Percentiles rank a stretch among this genome's conserved stretches.
These are phyloP conservation scores for Xerocomellus amylosporus DNA, from an alignment of 768 basidiomycete species.

Conservation along the genomic window DNA sequence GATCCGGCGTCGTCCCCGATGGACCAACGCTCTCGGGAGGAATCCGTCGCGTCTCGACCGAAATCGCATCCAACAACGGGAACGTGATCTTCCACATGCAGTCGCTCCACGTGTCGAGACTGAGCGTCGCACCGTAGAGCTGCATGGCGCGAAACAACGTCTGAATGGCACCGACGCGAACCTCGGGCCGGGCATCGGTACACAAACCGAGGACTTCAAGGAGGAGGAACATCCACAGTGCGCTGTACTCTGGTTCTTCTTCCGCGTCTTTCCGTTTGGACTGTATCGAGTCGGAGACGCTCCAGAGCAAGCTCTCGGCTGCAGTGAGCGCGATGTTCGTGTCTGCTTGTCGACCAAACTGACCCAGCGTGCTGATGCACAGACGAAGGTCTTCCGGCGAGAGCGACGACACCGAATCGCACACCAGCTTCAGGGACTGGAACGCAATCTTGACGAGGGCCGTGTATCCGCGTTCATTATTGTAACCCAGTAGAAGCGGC, in stretches of 20 bases:
- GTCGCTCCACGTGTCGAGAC: conserved; percentile 80
- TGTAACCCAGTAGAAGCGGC: conserved; percentile 51
- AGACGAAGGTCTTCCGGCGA: conserved; percentile 78
- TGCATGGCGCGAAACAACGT: conserved; percentile 93
- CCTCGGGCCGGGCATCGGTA: conserved; percentile 79
- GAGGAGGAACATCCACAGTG: conserved; percentile 92
- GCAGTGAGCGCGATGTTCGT: conserved; percentile 96
- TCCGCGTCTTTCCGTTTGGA: conserved; percentile 66
- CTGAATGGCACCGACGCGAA: conserved; percentile 91
- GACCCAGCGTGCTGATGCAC: conserved; percentile 87
- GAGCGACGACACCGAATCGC: conserved; percentile 84
- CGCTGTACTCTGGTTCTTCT: conserved; percentile 69
- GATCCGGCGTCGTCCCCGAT: conserved; percentile 24
- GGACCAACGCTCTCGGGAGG: conserved; percentile 15
- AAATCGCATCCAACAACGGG: conserved; percentile 75
- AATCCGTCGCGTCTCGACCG: conserved; percentile 48
- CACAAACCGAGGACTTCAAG: conserved; percentile 81
- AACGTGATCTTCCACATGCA: conserved; percentile 92
- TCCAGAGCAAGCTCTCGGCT: conserved; percentile 91
- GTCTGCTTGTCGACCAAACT: conserved; percentile 89
- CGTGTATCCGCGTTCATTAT: conserved; percentile 67
- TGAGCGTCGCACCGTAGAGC: conserved; percentile 86
- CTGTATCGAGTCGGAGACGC: conserved; percentile 93
- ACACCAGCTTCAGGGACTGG: conserved; percentile 90
- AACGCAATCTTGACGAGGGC: conserved; percentile 89